These are phyloP conservation scores for Lizonia empirigonia DNA, from an alignment of 2,329 filamentous ascomycete species.

Conservation along the genomic window DNA sequence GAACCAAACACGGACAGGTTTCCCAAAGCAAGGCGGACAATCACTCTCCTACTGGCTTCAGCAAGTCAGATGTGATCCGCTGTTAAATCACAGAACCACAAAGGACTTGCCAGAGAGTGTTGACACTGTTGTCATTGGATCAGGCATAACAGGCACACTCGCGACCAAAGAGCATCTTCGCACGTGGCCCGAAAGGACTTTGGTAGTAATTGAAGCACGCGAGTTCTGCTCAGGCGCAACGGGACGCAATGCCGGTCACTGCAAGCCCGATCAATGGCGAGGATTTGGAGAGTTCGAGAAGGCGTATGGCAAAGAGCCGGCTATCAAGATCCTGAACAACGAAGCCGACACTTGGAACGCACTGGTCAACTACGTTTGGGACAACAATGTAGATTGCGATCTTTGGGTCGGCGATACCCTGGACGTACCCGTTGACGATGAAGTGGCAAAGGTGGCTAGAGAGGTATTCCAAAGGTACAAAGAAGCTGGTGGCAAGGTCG, in stretches of 20 bases:
- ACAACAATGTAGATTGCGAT: slow-evolving; percentile 35
- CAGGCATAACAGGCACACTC: slow-evolving; percentile 35
- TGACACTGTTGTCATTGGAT: slow-evolving; percentile 46
- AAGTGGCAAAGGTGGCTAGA: slow-evolving; percentile 27
- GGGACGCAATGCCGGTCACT: slow-evolving; percentile 37
- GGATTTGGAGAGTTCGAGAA: slow-evolving; percentile 34
- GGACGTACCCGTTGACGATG: slow-evolving; percentile 33
- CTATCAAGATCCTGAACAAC: slow-evolving; percentile 36
- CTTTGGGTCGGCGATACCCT: slow-evolving; percentile 38
- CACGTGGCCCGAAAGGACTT: slow-evolving; percentile 24
- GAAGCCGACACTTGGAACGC: slow-evolving; percentile 34
- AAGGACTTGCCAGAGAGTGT: slow-evolving; percentile 32
- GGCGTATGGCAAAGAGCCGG: slow-evolving; percentile 33
- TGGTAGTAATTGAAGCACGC: slow-evolving; percentile 34
- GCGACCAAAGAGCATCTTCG: slow-evolving; percentile 30
- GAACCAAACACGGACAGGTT: slow-evolving; percentile 20
- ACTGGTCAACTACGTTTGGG: slow-evolving; percentile 26
- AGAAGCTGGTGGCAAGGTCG: slow-evolving; percentile 27
- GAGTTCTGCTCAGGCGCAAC: slow-evolving; percentile 41
- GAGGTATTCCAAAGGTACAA: slow-evolving; percentile 29
- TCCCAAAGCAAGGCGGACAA: slow-evolving; percentile 33
- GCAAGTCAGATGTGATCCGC: slow-evolving; percentile 34
- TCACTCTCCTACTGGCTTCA: slow-evolving; percentile 38
- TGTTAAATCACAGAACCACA: slow-evolving; percentile 39
- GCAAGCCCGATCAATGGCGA: slow-evolving; percentile 37